These are phyloP conservation scores for Tolypocladium pustulatum DNA, from an alignment of 2,329 filamentous ascomycete species.

Conservation along the genomic window DNA sequence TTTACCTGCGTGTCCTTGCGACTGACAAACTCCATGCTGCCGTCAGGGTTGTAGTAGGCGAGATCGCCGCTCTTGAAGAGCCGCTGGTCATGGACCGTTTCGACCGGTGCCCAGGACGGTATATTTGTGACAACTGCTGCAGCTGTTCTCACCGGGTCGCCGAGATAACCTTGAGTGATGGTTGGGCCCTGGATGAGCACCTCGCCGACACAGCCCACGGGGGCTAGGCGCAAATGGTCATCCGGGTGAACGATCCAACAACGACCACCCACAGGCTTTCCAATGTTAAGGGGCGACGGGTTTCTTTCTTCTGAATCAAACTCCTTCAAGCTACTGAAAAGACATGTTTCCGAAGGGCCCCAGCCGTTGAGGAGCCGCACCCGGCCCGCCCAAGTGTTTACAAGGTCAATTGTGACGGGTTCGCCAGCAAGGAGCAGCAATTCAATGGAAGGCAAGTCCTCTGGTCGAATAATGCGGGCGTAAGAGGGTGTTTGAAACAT, in stretches of 20 bases:
- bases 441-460: slow-evolving; percentile 1
- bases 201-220: slow-evolving; percentile 5
- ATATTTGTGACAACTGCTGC: neutral
- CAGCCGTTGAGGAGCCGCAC: slow-evolving; percentile 6
- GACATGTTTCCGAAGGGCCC: slow-evolving; percentile 3
- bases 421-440: slow-evolving; percentile 5
- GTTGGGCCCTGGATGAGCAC: slow-evolving; percentile 7
- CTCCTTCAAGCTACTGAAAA: neutral
- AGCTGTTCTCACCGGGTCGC: neutral
- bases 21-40: slow-evolving; percentile 7
- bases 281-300: slow-evolving; percentile 1
- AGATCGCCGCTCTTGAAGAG: slow-evolving; percentile 6
- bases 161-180: slow-evolving; percentile 4
- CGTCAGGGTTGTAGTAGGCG: slow-evolving; percentile 3
- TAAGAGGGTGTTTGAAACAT: slow-evolving; percentile 5
- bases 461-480: slow-evolving; percentile 1
- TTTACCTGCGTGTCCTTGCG: slow-evolving; percentile 7
- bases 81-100: neutral
- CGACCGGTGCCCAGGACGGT: neutral
- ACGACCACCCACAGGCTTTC: slow-evolving; percentile 1
- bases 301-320: neutral
- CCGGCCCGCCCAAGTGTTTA: slow-evolving; percentile 1
- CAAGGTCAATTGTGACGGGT: neutral
- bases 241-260: slow-evolving; percentile 3
- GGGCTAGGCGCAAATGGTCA: neutral